Conservation (phyloP, 2,329 filamentous ascomycete genomes). For the Penicillium sp. region DNA sequence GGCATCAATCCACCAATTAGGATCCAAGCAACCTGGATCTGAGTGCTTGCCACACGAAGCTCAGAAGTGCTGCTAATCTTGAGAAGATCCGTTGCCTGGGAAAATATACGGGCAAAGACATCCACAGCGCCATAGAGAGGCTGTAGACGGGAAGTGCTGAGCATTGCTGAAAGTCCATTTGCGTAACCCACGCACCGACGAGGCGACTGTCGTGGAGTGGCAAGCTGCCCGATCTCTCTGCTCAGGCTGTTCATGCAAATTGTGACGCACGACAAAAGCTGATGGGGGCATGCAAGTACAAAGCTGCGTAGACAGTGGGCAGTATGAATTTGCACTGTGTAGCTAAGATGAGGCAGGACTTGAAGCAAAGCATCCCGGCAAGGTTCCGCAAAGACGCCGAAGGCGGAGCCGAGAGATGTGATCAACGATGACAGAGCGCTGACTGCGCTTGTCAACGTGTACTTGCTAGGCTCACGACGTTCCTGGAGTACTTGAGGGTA, state of each 20-base stretch:
- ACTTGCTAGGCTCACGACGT: constrained; percentile 81
- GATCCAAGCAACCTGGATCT: constrained; percentile 97
- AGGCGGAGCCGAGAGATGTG: constrained; percentile 74
- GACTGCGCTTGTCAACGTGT: constrained; percentile 74
- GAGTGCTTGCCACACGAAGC: constrained; percentile 82
- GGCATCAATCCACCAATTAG: constrained; percentile 96
- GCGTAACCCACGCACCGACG: constrained; percentile 86
- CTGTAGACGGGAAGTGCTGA: constrained; percentile 83
- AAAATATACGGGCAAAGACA: constrained; percentile 85
- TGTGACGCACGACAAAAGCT: constrained; percentile 84
- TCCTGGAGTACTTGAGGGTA: constrained; percentile 89
- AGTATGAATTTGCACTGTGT: constrained; percentile 89
- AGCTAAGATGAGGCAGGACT: constrained; percentile 89
- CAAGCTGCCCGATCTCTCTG: constrained; percentile 76
- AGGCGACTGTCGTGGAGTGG: constrained; percentile 71
- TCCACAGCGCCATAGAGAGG: constrained; percentile 94
- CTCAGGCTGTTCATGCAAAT: constrained; percentile 95
- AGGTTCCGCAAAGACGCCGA: constrained; percentile 72
- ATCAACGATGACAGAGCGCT: constrained; percentile 78
- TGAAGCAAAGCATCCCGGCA: constrained; percentile 86
- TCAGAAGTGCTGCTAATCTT: constrained; percentile 92
- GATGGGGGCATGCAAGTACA: constrained; percentile 85
- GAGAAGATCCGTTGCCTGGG: constrained; percentile 84
- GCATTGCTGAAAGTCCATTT: constrained; percentile 82
- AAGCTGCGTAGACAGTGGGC: constrained; percentile 83